phyloP scores from a whole-genome alignment of 805 yeast genomes.

The Suhomyces emberorum region DNA sequence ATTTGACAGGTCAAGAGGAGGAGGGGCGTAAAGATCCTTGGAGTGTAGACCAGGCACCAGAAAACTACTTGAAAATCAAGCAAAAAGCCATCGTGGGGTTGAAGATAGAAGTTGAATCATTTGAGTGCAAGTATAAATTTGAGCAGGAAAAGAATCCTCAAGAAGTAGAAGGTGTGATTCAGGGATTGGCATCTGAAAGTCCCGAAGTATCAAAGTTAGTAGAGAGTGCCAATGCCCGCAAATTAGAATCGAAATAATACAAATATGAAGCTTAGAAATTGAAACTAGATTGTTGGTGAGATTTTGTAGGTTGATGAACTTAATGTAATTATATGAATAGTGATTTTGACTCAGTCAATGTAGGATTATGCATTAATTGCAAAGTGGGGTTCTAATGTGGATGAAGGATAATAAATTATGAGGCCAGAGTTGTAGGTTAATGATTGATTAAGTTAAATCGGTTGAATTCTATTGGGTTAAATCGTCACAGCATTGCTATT shows the following conservation, averaged over 20 bases:
- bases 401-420: no score
- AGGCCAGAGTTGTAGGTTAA: no score
- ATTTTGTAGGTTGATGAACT: no score
- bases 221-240: constrained; percentile 11
- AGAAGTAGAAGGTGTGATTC: constrained; percentile 52
- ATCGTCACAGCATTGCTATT: no score
- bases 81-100: constrained; percentile 55
- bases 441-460: no score
- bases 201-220: constrained; percentile 26
- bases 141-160: constrained; percentile 46
- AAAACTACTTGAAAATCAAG: constrained; percentile 37
- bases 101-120: constrained; percentile 45
- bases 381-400: no score
- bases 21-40: constrained; percentile 41
- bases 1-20: constrained; percentile 49
- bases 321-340: no score
- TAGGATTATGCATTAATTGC: no score
- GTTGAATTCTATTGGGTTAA: no score
- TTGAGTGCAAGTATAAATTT: constrained; percentile 55
- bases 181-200: constrained; percentile 43
- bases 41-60: constrained; percentile 59
- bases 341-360: no score
- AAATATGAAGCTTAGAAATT: no score
- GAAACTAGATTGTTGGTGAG: no score
- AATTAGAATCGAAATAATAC: neutral